phyloP scores from a whole-genome alignment of 805 yeast species.

The Hanseniaspora lachancei region DNA sequence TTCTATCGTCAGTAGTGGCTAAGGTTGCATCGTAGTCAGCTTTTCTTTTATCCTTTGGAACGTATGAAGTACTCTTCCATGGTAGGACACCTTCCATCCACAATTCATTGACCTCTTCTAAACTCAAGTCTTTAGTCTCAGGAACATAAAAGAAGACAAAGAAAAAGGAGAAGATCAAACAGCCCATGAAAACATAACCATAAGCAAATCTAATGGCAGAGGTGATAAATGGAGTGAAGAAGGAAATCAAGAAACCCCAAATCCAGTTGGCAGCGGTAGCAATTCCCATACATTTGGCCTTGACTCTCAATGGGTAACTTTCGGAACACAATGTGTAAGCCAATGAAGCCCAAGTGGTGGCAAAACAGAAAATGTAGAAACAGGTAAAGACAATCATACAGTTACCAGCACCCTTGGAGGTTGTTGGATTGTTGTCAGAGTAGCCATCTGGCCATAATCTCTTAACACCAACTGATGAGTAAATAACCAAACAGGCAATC shows the following conservation, averaged over 20 bases:
- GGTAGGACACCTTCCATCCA: slow-evolving; percentile 32
- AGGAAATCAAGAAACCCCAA: slow-evolving; percentile 54
- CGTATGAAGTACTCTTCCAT: slow-evolving; percentile 39
- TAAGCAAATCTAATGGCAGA: slow-evolving; percentile 53
- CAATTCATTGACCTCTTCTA: slow-evolving; percentile 70
- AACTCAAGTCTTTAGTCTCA: slow-evolving; percentile 68
- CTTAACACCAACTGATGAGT: slow-evolving; percentile 49
- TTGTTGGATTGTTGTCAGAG: slow-evolving; percentile 22
- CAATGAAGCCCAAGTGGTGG: slow-evolving; percentile 60
- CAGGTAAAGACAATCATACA: slow-evolving; percentile 30
- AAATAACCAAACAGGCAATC: slow-evolving; percentile 32
- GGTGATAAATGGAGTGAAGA: slow-evolving; percentile 64
- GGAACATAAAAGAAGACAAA: slow-evolving; percentile 61
- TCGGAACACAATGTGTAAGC: slow-evolving; percentile 50
- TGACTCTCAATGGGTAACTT: slow-evolving; percentile 55
- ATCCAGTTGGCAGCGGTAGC: slow-evolving; percentile 49
- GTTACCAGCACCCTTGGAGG: slow-evolving; percentile 25
- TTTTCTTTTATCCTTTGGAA: slow-evolving; percentile 34
- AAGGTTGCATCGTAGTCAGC: slow-evolving; percentile 22
- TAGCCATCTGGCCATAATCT: slow-evolving; percentile 29
- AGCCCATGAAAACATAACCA: slow-evolving; percentile 54
- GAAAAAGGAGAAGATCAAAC: slow-evolving; percentile 43
- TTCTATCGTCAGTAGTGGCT: slow-evolving; percentile 22
- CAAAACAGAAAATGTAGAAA: slow-evolving; percentile 50
- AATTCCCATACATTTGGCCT: slow-evolving; percentile 41